A percentile compares a stretch with the other conserved stretches of the same genome.
Conservation (phyloP, 495 filamentous ascomycete genomes). For the Cudoniella acicularis region DNA sequence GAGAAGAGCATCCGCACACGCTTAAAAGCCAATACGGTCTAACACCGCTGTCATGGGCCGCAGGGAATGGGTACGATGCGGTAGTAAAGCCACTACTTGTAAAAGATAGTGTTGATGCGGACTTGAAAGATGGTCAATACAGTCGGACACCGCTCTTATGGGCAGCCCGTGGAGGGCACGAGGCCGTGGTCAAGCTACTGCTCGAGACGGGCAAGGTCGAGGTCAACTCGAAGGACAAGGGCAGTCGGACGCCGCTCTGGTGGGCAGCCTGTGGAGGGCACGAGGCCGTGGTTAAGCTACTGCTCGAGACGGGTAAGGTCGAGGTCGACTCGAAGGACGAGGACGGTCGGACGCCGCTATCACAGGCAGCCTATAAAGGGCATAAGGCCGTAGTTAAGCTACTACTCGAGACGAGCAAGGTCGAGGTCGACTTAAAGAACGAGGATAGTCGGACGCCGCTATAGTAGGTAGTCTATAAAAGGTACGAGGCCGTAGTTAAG, state of each 20-base stretch:
- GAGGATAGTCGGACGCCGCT: no score
- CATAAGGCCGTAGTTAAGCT: background rate
- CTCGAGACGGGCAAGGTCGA: background rate
- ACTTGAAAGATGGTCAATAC: background rate
- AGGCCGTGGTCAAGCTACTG: conserved; percentile 10
- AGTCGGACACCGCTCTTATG: background rate
- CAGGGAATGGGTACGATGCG: background rate
- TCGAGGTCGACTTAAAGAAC: no score
- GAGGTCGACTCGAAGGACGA: background rate
- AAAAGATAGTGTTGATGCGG: background rate
- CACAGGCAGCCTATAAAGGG: background rate
- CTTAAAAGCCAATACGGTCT: background rate
- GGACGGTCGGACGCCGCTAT: background rate
- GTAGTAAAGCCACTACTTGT: background rate
- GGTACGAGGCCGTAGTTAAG: background rate
- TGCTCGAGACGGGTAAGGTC: background rate
- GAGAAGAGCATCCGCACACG: conserved; percentile 5
- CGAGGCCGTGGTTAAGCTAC: background rate
- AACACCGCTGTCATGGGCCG: background rate
- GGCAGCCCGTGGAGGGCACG: background rate
- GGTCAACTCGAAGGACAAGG: background rate
- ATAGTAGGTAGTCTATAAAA: no score
- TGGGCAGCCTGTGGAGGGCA: background rate
- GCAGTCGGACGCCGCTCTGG: background rate
- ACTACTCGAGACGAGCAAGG: no score